phyloP scores from a whole-genome alignment of 129 eudicot genomes.

The Flaveria robusta region DNA sequence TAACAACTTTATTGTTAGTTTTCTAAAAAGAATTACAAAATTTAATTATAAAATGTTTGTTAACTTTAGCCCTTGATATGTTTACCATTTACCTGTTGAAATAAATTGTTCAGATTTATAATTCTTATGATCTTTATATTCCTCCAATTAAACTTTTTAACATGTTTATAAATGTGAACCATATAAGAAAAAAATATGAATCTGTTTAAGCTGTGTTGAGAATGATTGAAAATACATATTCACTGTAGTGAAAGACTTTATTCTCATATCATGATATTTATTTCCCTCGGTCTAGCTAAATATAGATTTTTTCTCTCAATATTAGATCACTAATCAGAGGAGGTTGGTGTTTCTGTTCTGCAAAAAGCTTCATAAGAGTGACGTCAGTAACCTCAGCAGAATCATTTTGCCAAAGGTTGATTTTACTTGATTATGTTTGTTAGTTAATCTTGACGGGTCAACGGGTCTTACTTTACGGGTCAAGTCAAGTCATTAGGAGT shows the following conservation, averaged over 20 bases:
- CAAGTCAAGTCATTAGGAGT: too few relatives aligned
- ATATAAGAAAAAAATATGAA: not conserved
- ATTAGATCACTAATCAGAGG: slow-evolving; percentile 47
- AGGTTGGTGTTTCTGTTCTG: slow-evolving; percentile 59
- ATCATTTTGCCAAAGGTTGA: slow-evolving; percentile 86
- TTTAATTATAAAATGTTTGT: not conserved
- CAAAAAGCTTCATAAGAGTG: slow-evolving; percentile 81
- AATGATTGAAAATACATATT: not conserved
- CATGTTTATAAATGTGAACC: not conserved
- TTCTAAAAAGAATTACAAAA: not conserved
- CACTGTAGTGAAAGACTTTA: not conserved
- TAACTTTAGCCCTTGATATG: not conserved
- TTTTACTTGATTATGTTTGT: slow-evolving; percentile 1
- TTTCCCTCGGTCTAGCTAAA: slow-evolving; percentile 10
- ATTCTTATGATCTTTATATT: not conserved
- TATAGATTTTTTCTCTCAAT: not conserved
- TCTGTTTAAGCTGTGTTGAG: not conserved
- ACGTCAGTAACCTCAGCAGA: slow-evolving; percentile 63
- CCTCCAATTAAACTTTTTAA: not conserved
- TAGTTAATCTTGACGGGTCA: too few relatives aligned
- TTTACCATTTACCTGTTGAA: slow-evolving; percentile 3
- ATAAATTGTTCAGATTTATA: not conserved
- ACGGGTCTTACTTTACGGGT: too few relatives aligned
- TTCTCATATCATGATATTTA: slow-evolving; percentile 6
- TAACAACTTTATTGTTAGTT: not conserved